phyloP scores from a whole-genome alignment of 129 eudicot species.

The Heracleum sosnowskyi region DNA sequence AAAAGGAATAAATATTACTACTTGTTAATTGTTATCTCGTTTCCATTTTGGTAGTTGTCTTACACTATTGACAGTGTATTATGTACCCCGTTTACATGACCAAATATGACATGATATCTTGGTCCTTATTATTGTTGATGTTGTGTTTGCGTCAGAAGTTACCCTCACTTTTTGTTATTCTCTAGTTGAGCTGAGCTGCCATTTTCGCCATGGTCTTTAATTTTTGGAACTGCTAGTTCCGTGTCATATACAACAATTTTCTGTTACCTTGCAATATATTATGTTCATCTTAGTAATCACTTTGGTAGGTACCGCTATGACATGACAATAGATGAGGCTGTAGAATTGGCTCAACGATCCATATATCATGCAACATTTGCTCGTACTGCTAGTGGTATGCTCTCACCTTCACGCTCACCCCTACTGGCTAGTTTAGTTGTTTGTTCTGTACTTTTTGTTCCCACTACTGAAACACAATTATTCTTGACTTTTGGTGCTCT shows the following conservation, averaged over 20 bases:
- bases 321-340: constrained; percentile 80
- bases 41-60: not conserved
- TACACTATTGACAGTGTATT: too few relatives aligned
- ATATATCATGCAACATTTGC: constrained; percentile 98
- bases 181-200: not conserved
- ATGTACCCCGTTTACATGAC: not conserved
- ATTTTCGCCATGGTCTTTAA: not conserved
- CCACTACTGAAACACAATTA: not conserved
- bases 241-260: not conserved
- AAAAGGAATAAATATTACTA: not conserved
- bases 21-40: not conserved
- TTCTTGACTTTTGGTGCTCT: not conserved
- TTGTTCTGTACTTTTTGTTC: constrained; percentile 2
- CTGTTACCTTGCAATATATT: not conserved
- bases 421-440: not conserved
- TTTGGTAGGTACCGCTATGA: constrained; percentile 66
- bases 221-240: not conserved
- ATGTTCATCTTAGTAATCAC: not conserved
- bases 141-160: not conserved
- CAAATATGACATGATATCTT: not conserved
- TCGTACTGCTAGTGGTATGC: constrained; percentile 92
- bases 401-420: not conserved
- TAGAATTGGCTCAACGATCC: constrained; percentile 93
- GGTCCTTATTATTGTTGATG: not conserved
- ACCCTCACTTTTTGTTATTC: not conserved